Conservation (phyloP, 768 basidiomycete genomes). For the Coprinopsis marcescibilis region DNA sequence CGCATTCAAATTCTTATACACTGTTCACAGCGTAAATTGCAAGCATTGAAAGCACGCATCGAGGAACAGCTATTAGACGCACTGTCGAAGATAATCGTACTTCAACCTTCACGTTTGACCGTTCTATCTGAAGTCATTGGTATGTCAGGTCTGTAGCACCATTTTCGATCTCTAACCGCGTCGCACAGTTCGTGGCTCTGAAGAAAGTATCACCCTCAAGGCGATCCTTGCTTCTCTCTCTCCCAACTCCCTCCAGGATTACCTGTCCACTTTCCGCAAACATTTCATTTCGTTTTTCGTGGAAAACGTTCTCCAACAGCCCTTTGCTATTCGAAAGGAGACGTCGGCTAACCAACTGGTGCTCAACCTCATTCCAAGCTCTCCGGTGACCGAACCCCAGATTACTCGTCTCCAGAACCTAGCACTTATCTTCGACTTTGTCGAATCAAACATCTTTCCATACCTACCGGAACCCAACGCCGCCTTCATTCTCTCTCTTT, state of each 20-base stretch:
- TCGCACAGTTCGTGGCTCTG: slow-evolving; percentile 52
- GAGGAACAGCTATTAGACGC: slow-evolving; percentile 73
- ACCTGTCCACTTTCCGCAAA: slow-evolving; percentile 58
- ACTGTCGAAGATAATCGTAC: slow-evolving; percentile 50
- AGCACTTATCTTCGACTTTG: slow-evolving; percentile 54
- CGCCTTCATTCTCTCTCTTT: slow-evolving; percentile 51
- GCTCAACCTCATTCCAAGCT: slow-evolving; percentile 42
- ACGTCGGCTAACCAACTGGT: slow-evolving; percentile 29
- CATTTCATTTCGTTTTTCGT: slow-evolving; percentile 58
- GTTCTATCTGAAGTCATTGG: slow-evolving; percentile 49
- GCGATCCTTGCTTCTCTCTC: slow-evolving; percentile 58
- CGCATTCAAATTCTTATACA: background rate
- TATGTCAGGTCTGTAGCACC: slow-evolving; percentile 12
- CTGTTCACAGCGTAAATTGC: slow-evolving; percentile 44
- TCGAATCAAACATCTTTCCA: slow-evolving; percentile 52
- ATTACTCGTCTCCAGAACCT: slow-evolving; percentile 49
- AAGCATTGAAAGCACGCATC: slow-evolving; percentile 47
- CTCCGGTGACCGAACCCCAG: slow-evolving; percentile 34
- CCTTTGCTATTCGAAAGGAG: slow-evolving; percentile 33
- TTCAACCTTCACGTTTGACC: slow-evolving; percentile 43
- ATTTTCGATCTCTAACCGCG: slow-evolving; percentile 4
- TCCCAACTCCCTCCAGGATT: slow-evolving; percentile 43
- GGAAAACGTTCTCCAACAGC: slow-evolving; percentile 50
- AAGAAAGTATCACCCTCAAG: slow-evolving; percentile 43
- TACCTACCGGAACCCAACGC: slow-evolving; percentile 44